phyloP scores from a whole-genome alignment of 768 basidiomycete genomes.

The Russula sp. region DNA sequence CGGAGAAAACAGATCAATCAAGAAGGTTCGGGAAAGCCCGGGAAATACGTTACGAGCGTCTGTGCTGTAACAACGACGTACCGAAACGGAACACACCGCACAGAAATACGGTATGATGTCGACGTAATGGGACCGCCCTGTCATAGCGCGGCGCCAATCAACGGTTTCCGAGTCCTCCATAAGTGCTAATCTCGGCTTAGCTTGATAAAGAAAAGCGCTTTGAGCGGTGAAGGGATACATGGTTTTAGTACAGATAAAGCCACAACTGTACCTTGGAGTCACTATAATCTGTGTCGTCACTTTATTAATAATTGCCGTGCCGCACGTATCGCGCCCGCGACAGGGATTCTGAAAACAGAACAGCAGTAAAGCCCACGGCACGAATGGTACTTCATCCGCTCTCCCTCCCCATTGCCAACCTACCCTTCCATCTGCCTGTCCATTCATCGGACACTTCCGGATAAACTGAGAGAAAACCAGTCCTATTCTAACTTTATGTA shows the following conservation, averaged over 20 bases:
- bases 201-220: neutral
- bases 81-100: neutral
- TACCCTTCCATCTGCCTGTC: neutral
- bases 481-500: neutral
- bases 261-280: constrained; percentile 5
- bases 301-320: neutral
- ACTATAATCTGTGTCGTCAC: neutral
- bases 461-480: neutral
- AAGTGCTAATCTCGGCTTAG: neutral
- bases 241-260: constrained; percentile 1
- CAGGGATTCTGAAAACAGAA: constrained; percentile 6
- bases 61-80: neutral
- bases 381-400: neutral
- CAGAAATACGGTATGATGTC: neutral
- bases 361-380: neutral
- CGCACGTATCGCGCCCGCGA: neutral
- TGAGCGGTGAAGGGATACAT: neutral
- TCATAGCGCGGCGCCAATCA: neutral
- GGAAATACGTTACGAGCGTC: neutral
- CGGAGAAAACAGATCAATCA: neutral
- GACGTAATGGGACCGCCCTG: constrained; percentile 10
- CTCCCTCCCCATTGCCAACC: neutral
- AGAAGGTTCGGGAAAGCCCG: neutral
- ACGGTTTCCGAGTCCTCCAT: neutral
- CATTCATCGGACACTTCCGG: neutral